Evolutionary conservation across 2,329 filamentous ascomycete genomes (phyloP), one percentile per base, ranked within the genome.

Genomic region (Raffaelea ambrosiae): DNA sequence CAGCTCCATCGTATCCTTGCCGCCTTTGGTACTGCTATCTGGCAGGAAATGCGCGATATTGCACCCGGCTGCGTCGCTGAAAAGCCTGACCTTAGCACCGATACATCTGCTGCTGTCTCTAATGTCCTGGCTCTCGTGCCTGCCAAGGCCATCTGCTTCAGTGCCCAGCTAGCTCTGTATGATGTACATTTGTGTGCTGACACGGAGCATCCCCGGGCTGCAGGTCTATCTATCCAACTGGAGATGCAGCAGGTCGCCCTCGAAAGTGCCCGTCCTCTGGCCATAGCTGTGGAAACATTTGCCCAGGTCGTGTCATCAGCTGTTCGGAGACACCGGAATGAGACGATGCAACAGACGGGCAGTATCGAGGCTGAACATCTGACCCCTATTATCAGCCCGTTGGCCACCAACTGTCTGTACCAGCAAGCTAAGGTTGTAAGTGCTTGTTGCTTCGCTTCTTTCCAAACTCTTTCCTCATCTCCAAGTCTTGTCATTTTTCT

Each of bases 141-240:
- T 3, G 47, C 33, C 16, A 9, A 53, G 10, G 48, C 44, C 14
- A 23, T 54, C 11, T 35, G 41, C 33, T 44, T 51, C 47, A 48
- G 47, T 39, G 46, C 51, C 22, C 51, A 46, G 39, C 33, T 52
- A 13, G 43, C 22, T 20, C 51, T 54, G 19, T 50, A 50, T 26
- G 53, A 53, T 46, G n/a, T 21, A 7, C 48, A 54, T 44, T 22
- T 35, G 19, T 54, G 53, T 20, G 44, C 48, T 38, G 53, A 53
- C 20, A 38, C 40, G 23, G 49, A 51, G 38, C 36, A 51, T 33
- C 26, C 44, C 13, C 42, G 23, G 16, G 47, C 43, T 9, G 38
- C 42, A 11, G 53, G 48, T 13, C 23, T 47, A 23, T 9, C 40
- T 5, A 9, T 19, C 3, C 51, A 53, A 48, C 53, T 54, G 14